These are phyloP conservation scores for Rhizophlyctis rosea DNA, from an alignment of 192 early-diverging fungal genomes.

Conservation along the genomic window DNA sequence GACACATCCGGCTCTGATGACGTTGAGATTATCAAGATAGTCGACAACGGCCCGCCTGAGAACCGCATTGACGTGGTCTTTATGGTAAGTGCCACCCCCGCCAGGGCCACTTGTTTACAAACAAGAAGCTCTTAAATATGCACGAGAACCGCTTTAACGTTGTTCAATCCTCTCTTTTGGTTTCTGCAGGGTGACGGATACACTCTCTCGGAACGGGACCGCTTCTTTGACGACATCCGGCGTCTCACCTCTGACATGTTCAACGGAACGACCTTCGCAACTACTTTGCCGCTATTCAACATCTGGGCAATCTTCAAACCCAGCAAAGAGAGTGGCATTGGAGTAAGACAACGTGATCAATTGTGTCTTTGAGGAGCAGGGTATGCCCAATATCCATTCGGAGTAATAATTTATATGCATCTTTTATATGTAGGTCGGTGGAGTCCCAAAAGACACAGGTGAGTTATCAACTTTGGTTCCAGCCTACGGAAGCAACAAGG, in stretches of 20 bases:
- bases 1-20: too few species aligned
- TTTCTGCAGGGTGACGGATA: slow-evolving; percentile 58
- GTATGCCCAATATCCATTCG: too few species aligned
- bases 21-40: too few species aligned
- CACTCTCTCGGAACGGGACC: slow-evolving; percentile 41
- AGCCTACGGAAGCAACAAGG: too few species aligned
- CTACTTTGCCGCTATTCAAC: slow-evolving; percentile 55
- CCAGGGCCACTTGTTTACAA: too few species aligned
- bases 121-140: too few species aligned
- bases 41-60: slow-evolving; percentile 46
- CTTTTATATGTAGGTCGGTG: not conserved
- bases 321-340: slow-evolving; percentile 52
- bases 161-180: too few species aligned
- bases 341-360: too few species aligned
- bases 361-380: too few species aligned
- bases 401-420: too few species aligned
- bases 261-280: slow-evolving; percentile 47
- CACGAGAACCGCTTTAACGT: too few species aligned
- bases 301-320: slow-evolving; percentile 54
- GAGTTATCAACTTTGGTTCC: too few species aligned
- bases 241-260: slow-evolving; percentile 59
- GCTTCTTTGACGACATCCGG: slow-evolving; percentile 53
- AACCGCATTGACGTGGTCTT: slow-evolving; percentile 63
- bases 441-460: not conserved
- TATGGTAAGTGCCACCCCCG: slow-evolving; percentile 39